Base-by-base conservation (phyloP, 345 rosid genomes). In the Diplotaxis tenuifolia region DNA sequence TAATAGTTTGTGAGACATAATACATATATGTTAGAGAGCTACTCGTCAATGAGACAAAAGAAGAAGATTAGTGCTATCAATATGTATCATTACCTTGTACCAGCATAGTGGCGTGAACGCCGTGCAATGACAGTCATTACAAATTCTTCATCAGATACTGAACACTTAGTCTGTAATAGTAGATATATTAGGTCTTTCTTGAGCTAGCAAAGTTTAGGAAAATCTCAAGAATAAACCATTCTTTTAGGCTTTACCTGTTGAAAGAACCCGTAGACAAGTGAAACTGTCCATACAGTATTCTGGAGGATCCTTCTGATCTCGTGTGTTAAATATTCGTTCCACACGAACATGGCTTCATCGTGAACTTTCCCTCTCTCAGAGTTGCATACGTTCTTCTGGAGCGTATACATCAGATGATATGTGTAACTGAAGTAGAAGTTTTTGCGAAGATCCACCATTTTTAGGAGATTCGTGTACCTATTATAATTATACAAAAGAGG, bases 371-470 rank as follows among this genome's bases (percentile, higher is more conserved):
- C 85, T 62, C 81, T 75, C 84, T 75, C 79, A 18, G 50, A 79
- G 52, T 76, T 68, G 70, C 75, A 40, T 16, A 91, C 68, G 60
- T 91, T 91, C 79, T 79, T 94, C 68, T 94, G 98, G 69, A 94
- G 93, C 73, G 84, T 78, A 72, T 86, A 83, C 96, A 88, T 94
- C 67, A 85, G 75, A 75, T 84, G 76, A 80, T 91, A 94, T 42
- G 98, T 87, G 77, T 94, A 91, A 89, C 98, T 94, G 81, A 88
- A 94, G 89, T 85, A 89, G 93, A 89, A 94, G 88, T 91, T 93
- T 85, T 82, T 91, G 62, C 83, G 84, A 75, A 94, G 96, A 84
- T 94, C 88, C 88, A 94, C 87, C 58, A 83, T 72, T 85, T 86
- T 72, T 50, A 94, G 83, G 69, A 94, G 98, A 84, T 84, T 91